phyloP scores from a whole-genome alignment of 2,329 filamentous ascomycete species.

The Cladophialophora psammophila region DNA sequence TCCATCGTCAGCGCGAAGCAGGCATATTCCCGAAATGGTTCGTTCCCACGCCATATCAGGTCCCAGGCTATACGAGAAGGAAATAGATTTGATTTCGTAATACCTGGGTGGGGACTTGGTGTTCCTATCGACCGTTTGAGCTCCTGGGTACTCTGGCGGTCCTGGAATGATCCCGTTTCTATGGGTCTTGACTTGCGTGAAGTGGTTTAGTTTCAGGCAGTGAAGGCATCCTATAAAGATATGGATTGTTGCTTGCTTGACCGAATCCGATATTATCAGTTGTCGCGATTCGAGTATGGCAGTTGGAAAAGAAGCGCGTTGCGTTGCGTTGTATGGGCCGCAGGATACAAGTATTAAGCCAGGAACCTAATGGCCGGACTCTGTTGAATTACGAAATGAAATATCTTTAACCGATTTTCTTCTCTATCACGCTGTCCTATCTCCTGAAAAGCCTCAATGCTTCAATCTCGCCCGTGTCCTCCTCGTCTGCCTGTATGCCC shows the following conservation, averaged over 20 bases:
- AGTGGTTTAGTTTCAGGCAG: too few relatives aligned
- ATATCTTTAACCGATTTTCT: neutral
- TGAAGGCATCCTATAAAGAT: too few relatives aligned
- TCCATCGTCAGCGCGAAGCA: constrained; percentile 38
- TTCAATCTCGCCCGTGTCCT: constrained; percentile 41
- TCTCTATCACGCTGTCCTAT: neutral
- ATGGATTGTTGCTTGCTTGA: too few relatives aligned
- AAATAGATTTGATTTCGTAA: constrained; percentile 2
- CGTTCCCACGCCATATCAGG: constrained; percentile 47
- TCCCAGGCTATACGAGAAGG: constrained; percentile 43
- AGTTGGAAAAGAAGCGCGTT: too few relatives aligned
- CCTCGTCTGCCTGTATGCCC: constrained; percentile 39
- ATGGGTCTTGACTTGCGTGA: too few relatives aligned
- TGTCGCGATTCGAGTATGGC: too few relatives aligned
- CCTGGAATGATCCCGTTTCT: too few relatives aligned
- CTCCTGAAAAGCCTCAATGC: constrained; percentile 46
- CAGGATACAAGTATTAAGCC: neutral
- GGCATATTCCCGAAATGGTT: constrained; percentile 37
- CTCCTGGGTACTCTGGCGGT: too few relatives aligned
- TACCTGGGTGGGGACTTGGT: neutral
- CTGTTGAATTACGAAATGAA: neutral
- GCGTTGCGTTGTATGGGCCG: too few relatives aligned
- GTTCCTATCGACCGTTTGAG: neutral
- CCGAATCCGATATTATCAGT: too few relatives aligned
- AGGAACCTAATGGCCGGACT: too few relatives aligned